Evolutionary conservation across 495 filamentous ascomycete species (phyloP), one percentile per base, ranked within the genome.

Genomic region (Platismatia glauca): DNA sequence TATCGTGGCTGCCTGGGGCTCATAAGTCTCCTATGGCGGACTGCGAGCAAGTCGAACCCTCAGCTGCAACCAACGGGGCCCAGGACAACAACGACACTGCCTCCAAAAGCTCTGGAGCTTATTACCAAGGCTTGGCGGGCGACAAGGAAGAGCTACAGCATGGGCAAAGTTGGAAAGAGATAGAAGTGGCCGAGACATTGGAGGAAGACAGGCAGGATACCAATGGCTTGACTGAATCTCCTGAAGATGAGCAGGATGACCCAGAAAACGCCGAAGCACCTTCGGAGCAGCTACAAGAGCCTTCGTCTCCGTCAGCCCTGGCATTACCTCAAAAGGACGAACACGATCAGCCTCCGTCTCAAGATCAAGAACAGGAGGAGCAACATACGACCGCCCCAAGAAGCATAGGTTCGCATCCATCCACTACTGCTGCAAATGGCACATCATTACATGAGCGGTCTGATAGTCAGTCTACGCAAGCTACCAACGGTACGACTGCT

Each of bases 381-480:
- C 35, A 53, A 39, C 46, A 43, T 41, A 48, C 55, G 7, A 38
- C 31, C 20, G 7, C 56, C 11, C n/a, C 56, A 2, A n/a, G 43
- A n/a, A 64, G 60, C 38, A 59, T 59, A 48, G 61, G 62, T 1
- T 55, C 55, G 34, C 31, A 68, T n/a, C 59, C 55, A 15, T 59
- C 59, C 6, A 46, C 61, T 13, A 16, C 63, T 4, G 31, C 41
- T 12, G 44, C 58, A 15, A 63, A 68, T 52, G 60, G 68, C n/a
- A 64, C 58, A 52, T 43, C 66, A 3, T 15, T 64, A 33, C 66
- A 79, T 55, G 55, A 76, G 66, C 76, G 80, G 63, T 84, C 84
- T 12, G 82, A 86, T 66, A 85, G 84, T 37, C 72, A 81, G 57
- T 85, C 84, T 29, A 82, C 84, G 18, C 78, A 77, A 6, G 76